Base-by-base conservation (phyloP, 225 moss, liverwort and hornwort species). In the Rhytidiadelphus loreus region DNA sequence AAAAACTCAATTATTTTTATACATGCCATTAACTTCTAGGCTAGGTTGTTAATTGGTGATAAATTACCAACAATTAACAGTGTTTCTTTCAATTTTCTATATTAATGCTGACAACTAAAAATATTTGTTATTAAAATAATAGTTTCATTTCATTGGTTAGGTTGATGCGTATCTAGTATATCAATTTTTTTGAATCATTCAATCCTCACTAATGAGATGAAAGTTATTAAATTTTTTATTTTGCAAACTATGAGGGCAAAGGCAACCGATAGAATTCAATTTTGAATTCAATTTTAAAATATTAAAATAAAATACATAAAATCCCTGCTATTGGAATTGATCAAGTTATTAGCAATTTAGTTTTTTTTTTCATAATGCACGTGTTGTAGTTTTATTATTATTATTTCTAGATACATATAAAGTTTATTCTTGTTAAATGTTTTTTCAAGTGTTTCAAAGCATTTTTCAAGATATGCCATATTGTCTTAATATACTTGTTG, bases 41-140 rank as follows among this genome's bases (percentile, higher is more conserved):
- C 3, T 0, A 21, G 0, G 5, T 32, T 50, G 13, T 0, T 50
- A 50, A 32, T 12, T 4, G 8, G 2, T 33, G 8, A 50, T 75
- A 75, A 7, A 48, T 19, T 73, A 4, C 5, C 29, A 46, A 17
- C 3, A 46, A 6, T 50, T 50, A 8, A 13, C 13, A 75, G 8
- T 1, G 0, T 50, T 46, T 20, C 4, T 32, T 50, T 50, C 2
- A 7, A 7, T 50, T 50, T 73, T 50, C 11, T 29, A 15, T 46
- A 29, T 2, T 7, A 12, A 48, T 50, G 7, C 4, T 0, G 3
- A 0, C 4, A 50, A 29, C 0, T 12, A 32, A 6, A 69, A 9
- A 30, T 12, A 48, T 48, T 19, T 2, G 30, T 32, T 32, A 11
- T 46, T 11, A 44, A 28, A 72, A 25, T 16, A 26, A 28, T 70